Percentiles rank a stretch among this genome's conserved stretches.
These are phyloP conservation scores for Solanum aculeatissimum DNA, from an alignment of 305 asterid species.

Conservation along the genomic window DNA sequence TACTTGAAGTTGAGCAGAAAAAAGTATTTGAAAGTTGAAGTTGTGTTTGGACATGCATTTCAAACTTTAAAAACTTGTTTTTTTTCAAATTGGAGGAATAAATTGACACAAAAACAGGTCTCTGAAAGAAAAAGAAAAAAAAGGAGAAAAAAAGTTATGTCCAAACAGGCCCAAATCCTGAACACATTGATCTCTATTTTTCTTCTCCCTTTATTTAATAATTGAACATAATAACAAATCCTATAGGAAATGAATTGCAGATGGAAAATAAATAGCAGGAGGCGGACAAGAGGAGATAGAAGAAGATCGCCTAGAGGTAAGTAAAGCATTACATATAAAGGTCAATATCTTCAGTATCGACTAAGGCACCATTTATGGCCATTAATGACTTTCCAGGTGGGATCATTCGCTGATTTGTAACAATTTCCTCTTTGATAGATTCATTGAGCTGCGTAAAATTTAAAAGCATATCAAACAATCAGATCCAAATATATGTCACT, in stretches of 20 bases:
- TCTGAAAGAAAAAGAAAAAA: not conserved
- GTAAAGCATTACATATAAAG: conserved; percentile 72
- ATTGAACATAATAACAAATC: not conserved
- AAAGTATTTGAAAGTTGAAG: not conserved
- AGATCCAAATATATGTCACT: conserved; percentile 9
- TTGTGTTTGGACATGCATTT: not conserved
- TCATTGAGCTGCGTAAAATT: conserved; percentile 68
- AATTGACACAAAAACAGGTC: not conserved
- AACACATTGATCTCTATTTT: not conserved
- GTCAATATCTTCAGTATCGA: conserved; percentile 92
- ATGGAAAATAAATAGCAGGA: not conserved
- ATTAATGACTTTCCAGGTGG: conserved; percentile 97
- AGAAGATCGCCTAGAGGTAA: conserved; percentile 6
- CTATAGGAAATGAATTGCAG: not conserved
- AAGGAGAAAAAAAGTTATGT: not conserved
- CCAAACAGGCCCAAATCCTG: not conserved
- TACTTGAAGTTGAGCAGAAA: not conserved
- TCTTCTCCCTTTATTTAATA: not conserved
- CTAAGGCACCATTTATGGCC: conserved; percentile 96
- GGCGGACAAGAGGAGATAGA: not conserved
- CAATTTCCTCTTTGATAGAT: conserved; percentile 91
- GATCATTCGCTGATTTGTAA: conserved; percentile 88
- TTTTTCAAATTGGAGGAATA: not conserved
- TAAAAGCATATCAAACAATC: conserved; percentile 14
- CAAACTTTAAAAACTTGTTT: not conserved